phyloP scores from a whole-genome alignment of 306 rosid species.

The Oemleria cerasiformis region DNA sequence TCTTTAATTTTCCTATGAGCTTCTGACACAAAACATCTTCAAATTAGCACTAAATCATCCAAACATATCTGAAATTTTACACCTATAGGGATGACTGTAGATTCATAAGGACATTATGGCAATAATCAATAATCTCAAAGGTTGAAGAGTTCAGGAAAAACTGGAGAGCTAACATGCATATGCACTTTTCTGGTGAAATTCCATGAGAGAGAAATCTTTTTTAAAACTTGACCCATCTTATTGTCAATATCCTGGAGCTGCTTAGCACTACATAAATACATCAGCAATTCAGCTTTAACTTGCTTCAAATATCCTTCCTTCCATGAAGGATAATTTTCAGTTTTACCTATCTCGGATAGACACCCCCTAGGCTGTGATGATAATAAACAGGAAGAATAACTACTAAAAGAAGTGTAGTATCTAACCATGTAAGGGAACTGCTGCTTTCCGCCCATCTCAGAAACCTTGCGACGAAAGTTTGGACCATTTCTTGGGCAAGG shows the following conservation, averaged over 20 bases:
- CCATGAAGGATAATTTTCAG: neutral
- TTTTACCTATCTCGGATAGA: neutral
- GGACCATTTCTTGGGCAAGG: conserved; percentile 95
- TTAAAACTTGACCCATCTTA: neutral
- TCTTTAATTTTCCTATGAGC: neutral
- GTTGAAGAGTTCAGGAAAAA: neutral
- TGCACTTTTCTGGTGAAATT: neutral
- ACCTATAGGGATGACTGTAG: neutral
- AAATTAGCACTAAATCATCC: neutral
- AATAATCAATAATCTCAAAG: neutral
- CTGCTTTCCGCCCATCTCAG: conserved; percentile 83
- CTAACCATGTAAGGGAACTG: conserved; percentile 96
- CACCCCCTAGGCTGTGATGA: neutral
- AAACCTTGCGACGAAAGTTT: conserved; percentile 82
- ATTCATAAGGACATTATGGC: neutral
- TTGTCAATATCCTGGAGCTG: neutral
- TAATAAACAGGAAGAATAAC: neutral
- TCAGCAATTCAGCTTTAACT: conserved; percentile 4
- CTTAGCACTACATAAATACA: neutral
- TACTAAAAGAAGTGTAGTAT: conserved; percentile 13
- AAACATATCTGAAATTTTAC: neutral
- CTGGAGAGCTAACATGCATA: neutral
- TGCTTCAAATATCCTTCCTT: conserved; percentile 9
- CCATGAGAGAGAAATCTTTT: neutral
- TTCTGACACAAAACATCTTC: neutral